phyloP scores from a whole-genome alignment of 2,329 filamentous ascomycete genomes.

The Pseudocercospora fuligena region DNA sequence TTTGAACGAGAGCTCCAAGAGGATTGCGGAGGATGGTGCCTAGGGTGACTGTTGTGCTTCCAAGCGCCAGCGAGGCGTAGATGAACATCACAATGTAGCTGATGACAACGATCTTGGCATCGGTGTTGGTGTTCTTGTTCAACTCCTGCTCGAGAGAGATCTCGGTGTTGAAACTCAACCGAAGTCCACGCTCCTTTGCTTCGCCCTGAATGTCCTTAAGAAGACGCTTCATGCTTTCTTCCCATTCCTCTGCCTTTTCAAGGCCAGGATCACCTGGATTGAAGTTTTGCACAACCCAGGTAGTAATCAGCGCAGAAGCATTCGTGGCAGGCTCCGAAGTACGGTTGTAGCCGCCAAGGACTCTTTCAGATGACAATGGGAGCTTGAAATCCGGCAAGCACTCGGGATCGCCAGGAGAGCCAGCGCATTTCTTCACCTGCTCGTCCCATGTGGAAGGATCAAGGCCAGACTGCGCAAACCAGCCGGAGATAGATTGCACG shows the following conservation, averaged over 20 bases:
- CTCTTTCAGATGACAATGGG: conserved; percentile 81
- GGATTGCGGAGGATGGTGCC: conserved; percentile 81
- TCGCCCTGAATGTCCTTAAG: conserved; percentile 81
- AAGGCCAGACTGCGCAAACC: conserved; percentile 66
- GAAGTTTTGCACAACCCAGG: conserved; percentile 92
- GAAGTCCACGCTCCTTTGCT: conserved; percentile 75
- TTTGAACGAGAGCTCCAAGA: conserved; percentile 84
- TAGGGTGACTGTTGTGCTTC: conserved; percentile 80
- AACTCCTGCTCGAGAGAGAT: conserved; percentile 93
- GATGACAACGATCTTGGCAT: conserved; percentile 93
- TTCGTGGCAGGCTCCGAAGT: conserved; percentile 65
- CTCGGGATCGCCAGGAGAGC: conserved; percentile 61
- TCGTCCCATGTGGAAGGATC: conserved; percentile 72
- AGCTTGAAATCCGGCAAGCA: conserved; percentile 90
- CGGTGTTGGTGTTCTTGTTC: conserved; percentile 97
- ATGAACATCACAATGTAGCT: conserved; percentile 99
- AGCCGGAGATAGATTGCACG: conserved; percentile 88
- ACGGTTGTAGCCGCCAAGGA: conserved; percentile 79
- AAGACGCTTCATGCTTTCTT: conserved; percentile 74
- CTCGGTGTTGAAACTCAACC: conserved; percentile 93
- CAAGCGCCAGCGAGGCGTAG: conserved; percentile 90
- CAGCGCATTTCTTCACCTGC: conserved; percentile 73
- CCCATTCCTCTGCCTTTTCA: conserved; percentile 83
- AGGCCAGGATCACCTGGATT: conserved; percentile 73
- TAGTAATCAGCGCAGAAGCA: conserved; percentile 80